Percentiles rank a stretch among this genome's conserved stretches.
These are phyloP conservation scores for Ensete ventricosum DNA, from an alignment of 176 grass and related monocot genomes.

Conservation along the genomic window DNA sequence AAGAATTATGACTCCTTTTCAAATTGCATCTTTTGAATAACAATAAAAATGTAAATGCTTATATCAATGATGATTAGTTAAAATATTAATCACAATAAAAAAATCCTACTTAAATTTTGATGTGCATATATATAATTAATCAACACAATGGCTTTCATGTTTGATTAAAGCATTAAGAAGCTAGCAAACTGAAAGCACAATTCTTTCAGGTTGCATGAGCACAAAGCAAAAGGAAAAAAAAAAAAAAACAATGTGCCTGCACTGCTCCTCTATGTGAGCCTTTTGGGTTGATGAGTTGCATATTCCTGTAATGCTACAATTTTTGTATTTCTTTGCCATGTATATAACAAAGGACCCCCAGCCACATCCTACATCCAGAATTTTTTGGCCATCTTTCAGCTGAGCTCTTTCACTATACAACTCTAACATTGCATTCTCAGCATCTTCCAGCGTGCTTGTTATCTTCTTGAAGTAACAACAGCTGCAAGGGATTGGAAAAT, in stretches of 20 bases:
- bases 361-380: constrained; percentile 88
- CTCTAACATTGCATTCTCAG: constrained; percentile 79
- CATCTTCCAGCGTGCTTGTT: constrained; percentile 65
- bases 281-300: constrained; percentile 91
- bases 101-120: too few relatives aligned
- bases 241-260: constrained; percentile 36
- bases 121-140: too few relatives aligned
- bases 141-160: too few relatives aligned
- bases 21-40: too few relatives aligned
- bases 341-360: constrained; percentile 84
- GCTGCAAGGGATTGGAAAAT: constrained; percentile 18
- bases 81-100: too few relatives aligned
- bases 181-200: too few relatives aligned
- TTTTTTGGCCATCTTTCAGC: constrained; percentile 59
- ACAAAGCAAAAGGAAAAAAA: background rate
- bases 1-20: too few relatives aligned
- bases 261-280: constrained; percentile 67
- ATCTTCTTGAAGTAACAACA: constrained; percentile 77
- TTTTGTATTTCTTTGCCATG: constrained; percentile 68
- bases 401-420: constrained; percentile 79
- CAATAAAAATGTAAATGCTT: too few relatives aligned
- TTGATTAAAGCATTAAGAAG: too few relatives aligned
- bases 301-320: constrained; percentile 76
- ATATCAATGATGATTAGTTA: too few relatives aligned
- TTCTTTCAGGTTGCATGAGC: too few relatives aligned